Evolutionary conservation across 2,329 filamentous ascomycete species (phyloP), one percentile per base, ranked within the genome.

Genomic region (Xylaria sp.): DNA sequence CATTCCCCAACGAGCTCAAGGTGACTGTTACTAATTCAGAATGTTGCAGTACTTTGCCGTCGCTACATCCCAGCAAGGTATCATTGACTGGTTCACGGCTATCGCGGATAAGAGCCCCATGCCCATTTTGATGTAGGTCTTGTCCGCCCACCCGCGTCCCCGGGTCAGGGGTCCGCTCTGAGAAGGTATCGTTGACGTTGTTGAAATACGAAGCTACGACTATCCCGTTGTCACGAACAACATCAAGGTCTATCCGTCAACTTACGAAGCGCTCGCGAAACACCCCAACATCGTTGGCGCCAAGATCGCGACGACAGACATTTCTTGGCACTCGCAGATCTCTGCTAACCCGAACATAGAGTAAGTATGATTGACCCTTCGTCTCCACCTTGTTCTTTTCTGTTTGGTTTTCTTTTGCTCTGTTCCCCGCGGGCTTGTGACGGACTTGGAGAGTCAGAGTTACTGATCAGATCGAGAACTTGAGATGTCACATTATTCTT

Each of bases 241-340:
- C 72, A 82, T 91, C 65, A 81, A 84, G 70, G 84, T 92, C 55
- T 81, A 85, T 4, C 87, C 89, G 2, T 83, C 87, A 56, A 89
- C 88, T 1, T 90, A 90, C 76, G 85, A 80, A 28, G 77, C 72
- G 6, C 84, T 92, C 54, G 87, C 90, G 2, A 80, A 83, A 59
- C 88, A 91, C 76, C 85, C 86, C 39, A 91, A 90, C 72, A 91
- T 92, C 66, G 89, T 91, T 0, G 90, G 90, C 65, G 89, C 87
- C 80, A 92, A 92, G 80, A 87, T 92, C 77, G 68, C 70, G 76
- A 91, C 88, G 2, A 89, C 91, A 75, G 89, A 91, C 75, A 86
- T 91, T 59, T 89, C 88, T 37, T 85, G 87, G 73, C 89, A 91
- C 78, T 83, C 88, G 18, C 87, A 91, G 76, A 87, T 91, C 37